A percentile compares a stretch with the other conserved stretches of the same genome.
phyloP scores from a whole-genome alignment of 1,284 basidiomycete species.

The Cystobasidiaceae sp. region DNA sequence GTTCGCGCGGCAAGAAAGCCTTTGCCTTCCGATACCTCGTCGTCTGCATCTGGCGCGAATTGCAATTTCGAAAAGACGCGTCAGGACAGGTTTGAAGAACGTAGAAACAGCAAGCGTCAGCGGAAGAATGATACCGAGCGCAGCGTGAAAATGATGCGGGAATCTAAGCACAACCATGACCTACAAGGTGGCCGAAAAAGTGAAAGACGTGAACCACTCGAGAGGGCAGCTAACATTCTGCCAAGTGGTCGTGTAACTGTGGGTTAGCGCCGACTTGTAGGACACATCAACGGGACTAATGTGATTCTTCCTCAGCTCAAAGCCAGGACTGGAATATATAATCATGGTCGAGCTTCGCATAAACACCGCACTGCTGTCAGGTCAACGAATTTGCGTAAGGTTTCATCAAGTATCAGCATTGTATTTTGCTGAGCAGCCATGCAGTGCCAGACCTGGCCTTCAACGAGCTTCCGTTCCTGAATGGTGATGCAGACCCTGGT shows the following conservation, averaged over 20 bases:
- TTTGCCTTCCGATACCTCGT: not conserved
- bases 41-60: not conserved
- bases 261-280: not conserved
- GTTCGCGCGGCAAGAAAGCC: too few relatives aligned
- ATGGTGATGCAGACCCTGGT: too few relatives aligned
- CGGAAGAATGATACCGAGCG: not conserved
- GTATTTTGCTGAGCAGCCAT: not conserved
- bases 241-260: constrained; percentile 8
- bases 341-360: constrained; percentile 8
- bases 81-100: not conserved
- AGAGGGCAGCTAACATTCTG: constrained; percentile 19
- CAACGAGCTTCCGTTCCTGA: constrained; percentile 20
- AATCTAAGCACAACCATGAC: not conserved
- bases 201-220: constrained; percentile 3
- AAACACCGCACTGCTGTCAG: not conserved
- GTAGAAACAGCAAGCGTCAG: not conserved
- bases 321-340: constrained; percentile 24
- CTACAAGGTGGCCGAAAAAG: not conserved
- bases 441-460: constrained; percentile 22
- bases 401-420: not conserved
- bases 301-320: constrained; percentile 1
- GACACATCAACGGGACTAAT: not conserved
- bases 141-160: not conserved
- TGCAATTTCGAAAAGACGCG: not conserved
- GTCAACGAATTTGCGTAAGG: not conserved